Percentiles rank a stretch among this genome's conserved stretches.
phyloP scores from a whole-genome alignment of 73 alveolate genomes.

The Tetrahymena elliotti region DNA sequence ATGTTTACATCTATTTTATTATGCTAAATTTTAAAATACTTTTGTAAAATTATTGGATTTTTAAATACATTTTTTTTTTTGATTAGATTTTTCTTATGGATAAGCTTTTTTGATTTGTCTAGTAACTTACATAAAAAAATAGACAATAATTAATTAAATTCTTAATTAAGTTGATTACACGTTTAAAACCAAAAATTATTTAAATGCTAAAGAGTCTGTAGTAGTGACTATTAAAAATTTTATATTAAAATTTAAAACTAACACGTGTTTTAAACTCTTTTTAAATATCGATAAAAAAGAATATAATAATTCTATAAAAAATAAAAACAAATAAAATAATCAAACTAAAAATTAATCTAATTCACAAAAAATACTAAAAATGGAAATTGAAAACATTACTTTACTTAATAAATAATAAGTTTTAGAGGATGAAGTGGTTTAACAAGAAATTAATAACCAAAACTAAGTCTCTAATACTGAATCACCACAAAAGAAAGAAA shows the following conservation, averaged over 20 bases:
- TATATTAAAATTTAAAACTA: no score
- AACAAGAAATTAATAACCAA: background rate
- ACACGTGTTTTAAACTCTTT: background rate
- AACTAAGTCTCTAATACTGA: background rate
- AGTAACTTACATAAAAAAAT: background rate
- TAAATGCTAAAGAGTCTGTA: background rate
- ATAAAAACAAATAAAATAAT: background rate
- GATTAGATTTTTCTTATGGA: background rate
- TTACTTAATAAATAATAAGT: no score
- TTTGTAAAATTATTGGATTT: background rate
- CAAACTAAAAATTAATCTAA: no score
- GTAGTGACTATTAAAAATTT: background rate
- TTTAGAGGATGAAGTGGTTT: background rate
- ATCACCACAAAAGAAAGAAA: background rate
- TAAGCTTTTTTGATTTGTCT: background rate
- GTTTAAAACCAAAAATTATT: background rate
- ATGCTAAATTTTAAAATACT: no score
- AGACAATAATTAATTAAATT: background rate
- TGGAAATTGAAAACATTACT: background rate
- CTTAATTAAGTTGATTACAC: background rate
- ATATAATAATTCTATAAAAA: no score
- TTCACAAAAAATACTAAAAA: no score
- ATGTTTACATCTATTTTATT: no score
- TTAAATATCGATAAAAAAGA: no score
- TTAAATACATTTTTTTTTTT: no score